Conservation (phyloP, 2,329 filamentous ascomycete genomes). For the Falciphora oryzae region DNA sequence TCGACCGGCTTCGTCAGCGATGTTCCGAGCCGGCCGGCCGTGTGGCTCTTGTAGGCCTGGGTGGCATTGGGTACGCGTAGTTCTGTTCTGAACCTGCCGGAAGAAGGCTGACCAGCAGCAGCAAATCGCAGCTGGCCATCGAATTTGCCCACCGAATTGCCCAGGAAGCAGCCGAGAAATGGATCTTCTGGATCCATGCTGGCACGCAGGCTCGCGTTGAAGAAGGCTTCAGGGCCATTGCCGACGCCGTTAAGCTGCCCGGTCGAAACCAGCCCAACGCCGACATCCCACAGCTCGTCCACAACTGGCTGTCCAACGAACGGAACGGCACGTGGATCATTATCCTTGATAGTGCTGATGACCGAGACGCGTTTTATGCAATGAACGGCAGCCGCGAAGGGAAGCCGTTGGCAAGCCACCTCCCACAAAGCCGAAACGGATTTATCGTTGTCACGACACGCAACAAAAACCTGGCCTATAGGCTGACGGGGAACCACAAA, state of each 20-base stretch:
- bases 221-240: conserved; percentile 26
- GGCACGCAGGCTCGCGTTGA: conserved; percentile 24
- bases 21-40: conserved; percentile 15
- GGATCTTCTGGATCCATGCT: conserved; percentile 30
- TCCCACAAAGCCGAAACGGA: conserved; percentile 6
- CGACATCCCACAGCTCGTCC: conserved; percentile 21
- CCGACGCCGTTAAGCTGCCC: conserved; percentile 21
- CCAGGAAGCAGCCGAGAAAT: conserved; percentile 15
- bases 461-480: not conserved
- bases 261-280: conserved; percentile 19
- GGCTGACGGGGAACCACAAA: conserved; percentile 1
- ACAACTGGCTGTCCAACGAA: conserved; percentile 25
- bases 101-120: not conserved
- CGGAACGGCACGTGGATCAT: conserved; percentile 27
- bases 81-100: not conserved
- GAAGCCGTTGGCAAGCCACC: not conserved
- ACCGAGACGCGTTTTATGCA: conserved; percentile 22
- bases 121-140: conserved; percentile 14
- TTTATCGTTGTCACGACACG: conserved; percentile 3
- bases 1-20: too few relatives aligned
- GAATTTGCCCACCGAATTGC: conserved; percentile 13
- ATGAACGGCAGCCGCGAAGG: not conserved
- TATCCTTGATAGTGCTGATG: conserved; percentile 32
- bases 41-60: conserved; percentile 28
- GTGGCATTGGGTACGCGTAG: conserved; percentile 22